Evolutionary conservation across 352 stramenopile genomes (phyloP).

Genomic region (Halophytophthora batemanensis): DNA sequence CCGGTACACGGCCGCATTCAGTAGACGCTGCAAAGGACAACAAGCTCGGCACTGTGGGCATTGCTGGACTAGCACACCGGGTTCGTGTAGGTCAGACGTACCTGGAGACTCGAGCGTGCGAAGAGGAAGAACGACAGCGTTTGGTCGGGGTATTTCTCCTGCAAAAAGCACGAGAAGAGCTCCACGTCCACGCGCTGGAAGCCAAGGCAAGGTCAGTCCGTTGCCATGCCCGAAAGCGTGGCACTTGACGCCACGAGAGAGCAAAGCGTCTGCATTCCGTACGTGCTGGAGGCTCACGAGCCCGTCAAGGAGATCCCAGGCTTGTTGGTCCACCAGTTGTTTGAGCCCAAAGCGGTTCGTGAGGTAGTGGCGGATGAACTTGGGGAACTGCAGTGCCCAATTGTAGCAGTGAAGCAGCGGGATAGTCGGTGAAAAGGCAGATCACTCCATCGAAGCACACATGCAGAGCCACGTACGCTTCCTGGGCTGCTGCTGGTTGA

Average conservation of each 20-base stretch:
- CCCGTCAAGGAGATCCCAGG: conserved; percentile 50
- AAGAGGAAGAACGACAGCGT: conserved; percentile 57
- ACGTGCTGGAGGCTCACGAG: conserved; percentile 41
- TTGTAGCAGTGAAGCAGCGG: neutral
- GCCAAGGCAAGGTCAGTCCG: neutral
- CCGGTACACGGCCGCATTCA: conserved; percentile 25
- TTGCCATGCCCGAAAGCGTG: neutral
- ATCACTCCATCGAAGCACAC: neutral
- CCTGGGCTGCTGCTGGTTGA: conserved; percentile 13
- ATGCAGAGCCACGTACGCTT: conserved; percentile 9
- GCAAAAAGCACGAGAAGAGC: conserved; percentile 59
- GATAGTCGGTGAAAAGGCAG: neutral
- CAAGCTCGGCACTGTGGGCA: neutral
- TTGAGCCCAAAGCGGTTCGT: conserved; percentile 65
- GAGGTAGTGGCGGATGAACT: conserved; percentile 55
- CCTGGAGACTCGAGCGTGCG: conserved; percentile 38
- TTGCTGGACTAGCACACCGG: neutral
- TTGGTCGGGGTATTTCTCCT: conserved; percentile 41
- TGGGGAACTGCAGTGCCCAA: conserved; percentile 26
- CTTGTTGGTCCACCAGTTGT: conserved; percentile 60
- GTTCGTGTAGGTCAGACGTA: conserved; percentile 9
- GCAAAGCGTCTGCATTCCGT: conserved; percentile 3
- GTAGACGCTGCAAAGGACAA: conserved; percentile 12
- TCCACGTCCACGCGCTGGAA: conserved; percentile 48
- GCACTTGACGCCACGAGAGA: too few relatives aligned